Base-by-base conservation (phyloP, 2,329 filamentous ascomycete species). In the Penicillium corylophilum region DNA sequence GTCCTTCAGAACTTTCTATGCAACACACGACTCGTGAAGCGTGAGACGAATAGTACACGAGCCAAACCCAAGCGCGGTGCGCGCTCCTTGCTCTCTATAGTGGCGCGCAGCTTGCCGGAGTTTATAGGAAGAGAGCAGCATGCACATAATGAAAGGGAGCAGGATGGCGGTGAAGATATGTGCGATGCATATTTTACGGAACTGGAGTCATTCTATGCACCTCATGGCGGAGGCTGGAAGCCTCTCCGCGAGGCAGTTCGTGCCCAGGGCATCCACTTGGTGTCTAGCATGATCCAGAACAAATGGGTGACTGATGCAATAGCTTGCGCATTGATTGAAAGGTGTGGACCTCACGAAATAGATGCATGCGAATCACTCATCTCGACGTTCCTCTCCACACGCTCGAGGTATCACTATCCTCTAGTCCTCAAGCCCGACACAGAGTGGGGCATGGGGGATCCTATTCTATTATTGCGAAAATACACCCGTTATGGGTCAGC, bases 101-200 rank as follows among this genome's bases (percentile, higher is more conserved):
- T 69, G 7, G 54, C 64, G 29, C 65, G 69, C 33, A 65, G 64
- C 20, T 58, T 74, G 20, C 73, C 73, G 4, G 62, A 67, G 23
- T 74, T 73, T 54, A 72, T 75, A 42, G 59, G 66, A 15, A 57
- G 62, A 5, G 73, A 75, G 50, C 72, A 74, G 53, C 58, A 61
- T 38, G 51, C 62, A 38, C 64, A 71, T 31, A 60, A 74, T 50
- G 64, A 68, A 20, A 43, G 54, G 20, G 66, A 70, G 3, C 62
- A 65, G n/a, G 61, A 70, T 35, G 59, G 61, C 4, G 68, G 71
- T 16, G 62, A 68, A 35, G 66, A 75, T 57, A 72, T 74, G 67
- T 73, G 69, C 28, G 66, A 72, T 62, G 65, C 64, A 44, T 72
- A 74, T 50, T 73, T 74, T 53, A 74, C 71, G 6, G 71, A 75